These are phyloP conservation scores for Rosa persica DNA, from an alignment of 306 rosid genomes.

Conservation along the genomic window DNA sequence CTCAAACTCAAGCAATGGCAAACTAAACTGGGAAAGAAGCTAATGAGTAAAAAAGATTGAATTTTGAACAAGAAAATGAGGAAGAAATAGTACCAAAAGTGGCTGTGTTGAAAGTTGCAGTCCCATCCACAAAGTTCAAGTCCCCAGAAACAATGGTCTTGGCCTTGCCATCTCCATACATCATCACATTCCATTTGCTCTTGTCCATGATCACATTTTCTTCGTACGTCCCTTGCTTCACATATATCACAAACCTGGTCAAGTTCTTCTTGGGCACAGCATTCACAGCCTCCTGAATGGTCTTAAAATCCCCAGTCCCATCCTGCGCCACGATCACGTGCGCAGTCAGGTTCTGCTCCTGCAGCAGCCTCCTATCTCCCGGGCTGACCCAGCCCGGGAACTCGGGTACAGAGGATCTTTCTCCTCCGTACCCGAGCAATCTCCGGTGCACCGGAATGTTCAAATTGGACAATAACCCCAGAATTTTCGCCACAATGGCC, in stretches of 20 bases:
- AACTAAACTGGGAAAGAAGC: not conserved
- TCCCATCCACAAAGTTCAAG: conserved; percentile 65
- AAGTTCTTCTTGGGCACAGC: conserved; percentile 59
- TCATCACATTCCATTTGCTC: conserved; percentile 86
- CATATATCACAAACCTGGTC: conserved; percentile 54
- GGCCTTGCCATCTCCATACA: conserved; percentile 68
- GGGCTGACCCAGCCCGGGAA: conserved; percentile 75
- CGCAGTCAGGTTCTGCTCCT: conserved; percentile 24
- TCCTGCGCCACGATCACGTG: conserved; percentile 67
- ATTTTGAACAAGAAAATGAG: not conserved
- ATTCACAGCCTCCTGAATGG: conserved; percentile 53
- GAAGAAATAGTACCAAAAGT: conserved; percentile 63
- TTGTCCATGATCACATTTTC: conserved; percentile 78
- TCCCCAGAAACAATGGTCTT: conserved; percentile 61
- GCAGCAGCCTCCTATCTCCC: conserved; percentile 64
- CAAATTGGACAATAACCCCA: conserved; percentile 39
- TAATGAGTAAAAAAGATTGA: not conserved
- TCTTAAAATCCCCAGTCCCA: conserved; percentile 52
- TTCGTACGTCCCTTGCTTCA: conserved; percentile 66
- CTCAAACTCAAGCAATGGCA: not conserved
- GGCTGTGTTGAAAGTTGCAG: conserved; percentile 72
- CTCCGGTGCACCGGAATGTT: conserved; percentile 58
- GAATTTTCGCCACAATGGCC: conserved; percentile 67
- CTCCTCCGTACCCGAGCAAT: conserved; percentile 34
- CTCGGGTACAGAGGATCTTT: not conserved